These are phyloP conservation scores for Irpex sp. DNA, from an alignment of 1,284 basidiomycete genomes.

Conservation along the genomic window DNA sequence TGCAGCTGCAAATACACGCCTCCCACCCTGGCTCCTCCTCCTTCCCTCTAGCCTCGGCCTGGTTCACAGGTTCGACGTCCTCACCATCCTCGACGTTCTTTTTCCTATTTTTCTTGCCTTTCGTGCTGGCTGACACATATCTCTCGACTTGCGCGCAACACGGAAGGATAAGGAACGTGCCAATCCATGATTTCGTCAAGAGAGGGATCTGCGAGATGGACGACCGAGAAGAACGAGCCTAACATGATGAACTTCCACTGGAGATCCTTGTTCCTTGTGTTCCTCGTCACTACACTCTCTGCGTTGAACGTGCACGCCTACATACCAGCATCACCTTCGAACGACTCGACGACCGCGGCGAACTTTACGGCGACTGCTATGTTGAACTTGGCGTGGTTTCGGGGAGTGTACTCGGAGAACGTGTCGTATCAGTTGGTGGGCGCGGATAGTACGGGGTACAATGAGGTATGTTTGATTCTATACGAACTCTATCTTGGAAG, in stretches of 20 bases:
- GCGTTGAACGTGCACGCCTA: constrained; percentile 33
- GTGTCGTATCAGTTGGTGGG: constrained; percentile 60
- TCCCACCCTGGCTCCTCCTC: not conserved
- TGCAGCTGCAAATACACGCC: not conserved
- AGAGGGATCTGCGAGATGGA: not conserved
- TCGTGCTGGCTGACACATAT: too few species aligned
- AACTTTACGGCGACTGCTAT: constrained; percentile 56
- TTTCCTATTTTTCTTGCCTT: not conserved
- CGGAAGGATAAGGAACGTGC: too few species aligned
- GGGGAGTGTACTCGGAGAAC: constrained; percentile 45
- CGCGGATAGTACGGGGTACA: constrained; percentile 42
- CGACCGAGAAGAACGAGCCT: not conserved
- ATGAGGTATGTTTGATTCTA: constrained; percentile 38
- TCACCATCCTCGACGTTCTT: not conserved
- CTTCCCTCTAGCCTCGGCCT: not conserved
- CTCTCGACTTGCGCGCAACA: too few species aligned
- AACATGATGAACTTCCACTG: not conserved
- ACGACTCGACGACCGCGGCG: constrained; percentile 49
- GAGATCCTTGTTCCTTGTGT: not conserved
- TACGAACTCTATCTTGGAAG: not conserved
- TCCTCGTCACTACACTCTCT: not conserved
- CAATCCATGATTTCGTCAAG: not conserved
- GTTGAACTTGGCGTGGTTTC: constrained; percentile 62
- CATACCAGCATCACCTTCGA: constrained; percentile 71
- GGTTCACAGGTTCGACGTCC: not conserved